These are phyloP conservation scores for Teunomyces gatunensis DNA, from an alignment of 805 yeast species.

Conservation along the genomic window DNA sequence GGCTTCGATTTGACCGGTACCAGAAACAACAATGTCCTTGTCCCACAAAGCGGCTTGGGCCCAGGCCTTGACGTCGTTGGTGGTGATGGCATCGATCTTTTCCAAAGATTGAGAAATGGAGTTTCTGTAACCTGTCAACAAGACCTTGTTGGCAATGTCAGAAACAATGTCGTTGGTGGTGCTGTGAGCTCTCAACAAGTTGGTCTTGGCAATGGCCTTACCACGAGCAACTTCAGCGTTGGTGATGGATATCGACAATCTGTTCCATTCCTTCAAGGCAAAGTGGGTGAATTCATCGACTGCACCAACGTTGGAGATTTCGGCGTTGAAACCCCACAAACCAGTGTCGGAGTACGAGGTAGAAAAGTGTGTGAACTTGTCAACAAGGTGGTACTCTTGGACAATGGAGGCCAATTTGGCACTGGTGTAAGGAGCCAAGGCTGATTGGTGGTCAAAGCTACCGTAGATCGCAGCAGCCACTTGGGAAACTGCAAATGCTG, in stretches of 20 bases:
- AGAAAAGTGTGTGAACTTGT: constrained; percentile 69
- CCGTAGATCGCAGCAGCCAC: constrained; percentile 66
- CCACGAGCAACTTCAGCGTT: constrained; percentile 79
- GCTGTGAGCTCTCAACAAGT: constrained; percentile 49
- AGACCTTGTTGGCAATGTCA: constrained; percentile 57
- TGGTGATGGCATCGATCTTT: constrained; percentile 61
- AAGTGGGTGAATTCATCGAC: constrained; percentile 80
- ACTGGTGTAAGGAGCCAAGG: constrained; percentile 52
- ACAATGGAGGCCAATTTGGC: constrained; percentile 69
- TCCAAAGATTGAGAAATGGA: constrained; percentile 59
- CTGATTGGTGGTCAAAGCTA: constrained; percentile 52
- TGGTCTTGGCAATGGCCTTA: constrained; percentile 67
- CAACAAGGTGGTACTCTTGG: constrained; percentile 70
- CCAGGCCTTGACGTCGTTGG: constrained; percentile 65
- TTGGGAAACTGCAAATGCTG: constrained; percentile 66
- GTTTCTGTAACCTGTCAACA: constrained; percentile 60
- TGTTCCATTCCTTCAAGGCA: constrained; percentile 83
- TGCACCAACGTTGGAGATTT: constrained; percentile 54
- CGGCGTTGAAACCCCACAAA: constrained; percentile 78
- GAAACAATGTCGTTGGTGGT: constrained; percentile 51
- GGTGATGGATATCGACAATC: constrained; percentile 71
- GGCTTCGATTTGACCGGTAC: constrained; percentile 83
- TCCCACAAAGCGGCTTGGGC: constrained; percentile 77
- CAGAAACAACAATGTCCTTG: constrained; percentile 77
- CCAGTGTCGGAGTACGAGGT: constrained; percentile 73